phyloP scores from a whole-genome alignment of 139 green algal species.

The Marvania coccoides region DNA sequence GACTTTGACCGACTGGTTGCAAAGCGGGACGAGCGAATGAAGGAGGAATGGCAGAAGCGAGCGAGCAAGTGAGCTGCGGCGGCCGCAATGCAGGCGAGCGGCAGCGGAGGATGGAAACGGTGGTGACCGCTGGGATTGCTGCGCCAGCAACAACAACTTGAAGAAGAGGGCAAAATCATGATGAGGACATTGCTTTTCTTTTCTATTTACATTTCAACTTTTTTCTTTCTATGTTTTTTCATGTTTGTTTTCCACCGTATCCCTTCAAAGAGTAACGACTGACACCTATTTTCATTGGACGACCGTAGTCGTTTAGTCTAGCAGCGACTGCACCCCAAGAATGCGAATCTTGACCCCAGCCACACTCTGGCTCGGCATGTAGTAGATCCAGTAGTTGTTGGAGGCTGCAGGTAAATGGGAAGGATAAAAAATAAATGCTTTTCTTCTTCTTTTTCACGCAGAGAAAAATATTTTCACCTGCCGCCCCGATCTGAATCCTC shows the following conservation, averaged over 20 bases:
- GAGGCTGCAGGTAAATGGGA: too few species aligned
- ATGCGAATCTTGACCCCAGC: not conserved
- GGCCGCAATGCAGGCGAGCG: too few species aligned
- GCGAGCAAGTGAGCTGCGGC: not conserved
- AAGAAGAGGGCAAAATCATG: not conserved
- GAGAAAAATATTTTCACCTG: too few species aligned
- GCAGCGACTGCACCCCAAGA: not conserved
- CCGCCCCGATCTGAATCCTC: not conserved
- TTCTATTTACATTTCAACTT: not conserved
- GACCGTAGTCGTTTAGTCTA: not conserved
- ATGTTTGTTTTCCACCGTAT: not conserved
- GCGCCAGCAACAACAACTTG: too few species aligned
- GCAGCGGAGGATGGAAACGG: too few species aligned
- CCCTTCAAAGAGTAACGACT: not conserved
- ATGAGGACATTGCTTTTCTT: not conserved
- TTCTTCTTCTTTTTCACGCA: too few species aligned
- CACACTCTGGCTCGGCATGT: not conserved
- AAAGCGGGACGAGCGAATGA: conserved; percentile 9
- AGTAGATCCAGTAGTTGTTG: not conserved
- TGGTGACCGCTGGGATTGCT: too few species aligned
- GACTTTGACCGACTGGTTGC: conserved; percentile 7
- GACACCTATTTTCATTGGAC: not conserved
- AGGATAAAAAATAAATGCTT: too few species aligned
- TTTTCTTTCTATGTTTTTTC: not conserved
- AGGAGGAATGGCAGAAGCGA: not conserved